Evolutionary conservation across 257 asterid species (phyloP).

Genomic region (Cordia subcordata): DNA sequence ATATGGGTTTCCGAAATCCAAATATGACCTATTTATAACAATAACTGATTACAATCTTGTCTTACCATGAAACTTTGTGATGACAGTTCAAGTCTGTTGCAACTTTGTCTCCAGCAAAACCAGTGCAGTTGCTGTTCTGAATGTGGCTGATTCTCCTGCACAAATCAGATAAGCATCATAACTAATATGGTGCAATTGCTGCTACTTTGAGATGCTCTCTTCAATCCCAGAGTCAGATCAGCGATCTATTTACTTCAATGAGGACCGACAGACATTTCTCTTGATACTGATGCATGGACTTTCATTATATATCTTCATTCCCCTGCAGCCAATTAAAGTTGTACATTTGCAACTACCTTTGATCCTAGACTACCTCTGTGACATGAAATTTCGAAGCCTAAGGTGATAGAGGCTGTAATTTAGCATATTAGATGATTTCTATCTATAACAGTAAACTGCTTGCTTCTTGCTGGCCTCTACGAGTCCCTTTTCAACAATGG

Average conservation of each 20-base stretch:
- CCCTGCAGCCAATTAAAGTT: constrained; percentile 31
- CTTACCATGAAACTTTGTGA: neutral
- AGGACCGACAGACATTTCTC: constrained; percentile 23
- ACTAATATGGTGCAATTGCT: constrained; percentile 20
- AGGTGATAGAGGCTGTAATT: constrained; percentile 15
- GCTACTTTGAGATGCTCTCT: constrained; percentile 18
- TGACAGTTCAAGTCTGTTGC: constrained; percentile 88
- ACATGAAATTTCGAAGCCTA: constrained; percentile 30
- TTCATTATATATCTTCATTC: constrained; percentile 56
- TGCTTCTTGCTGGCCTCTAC: neutral
- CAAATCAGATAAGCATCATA: constrained; percentile 23
- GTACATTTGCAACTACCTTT: constrained; percentile 35
- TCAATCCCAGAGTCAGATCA: constrained; percentile 4
- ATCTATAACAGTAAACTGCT: too few relatives aligned
- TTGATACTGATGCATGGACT: constrained; percentile 11
- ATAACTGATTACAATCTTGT: neutral
- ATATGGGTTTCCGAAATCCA: neutral
- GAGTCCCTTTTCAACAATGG: neutral
- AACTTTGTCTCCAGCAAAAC: constrained; percentile 38
- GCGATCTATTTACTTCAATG: constrained; percentile 9
- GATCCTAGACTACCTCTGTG: constrained; percentile 28
- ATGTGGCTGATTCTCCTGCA: constrained; percentile 20
- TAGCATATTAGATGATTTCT: too few relatives aligned
- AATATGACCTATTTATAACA: neutral
- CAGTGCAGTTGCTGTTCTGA: constrained; percentile 54